Conservation (phyloP, 768 basidiomycete species). For the Hypholoma fasciculare region DNA sequence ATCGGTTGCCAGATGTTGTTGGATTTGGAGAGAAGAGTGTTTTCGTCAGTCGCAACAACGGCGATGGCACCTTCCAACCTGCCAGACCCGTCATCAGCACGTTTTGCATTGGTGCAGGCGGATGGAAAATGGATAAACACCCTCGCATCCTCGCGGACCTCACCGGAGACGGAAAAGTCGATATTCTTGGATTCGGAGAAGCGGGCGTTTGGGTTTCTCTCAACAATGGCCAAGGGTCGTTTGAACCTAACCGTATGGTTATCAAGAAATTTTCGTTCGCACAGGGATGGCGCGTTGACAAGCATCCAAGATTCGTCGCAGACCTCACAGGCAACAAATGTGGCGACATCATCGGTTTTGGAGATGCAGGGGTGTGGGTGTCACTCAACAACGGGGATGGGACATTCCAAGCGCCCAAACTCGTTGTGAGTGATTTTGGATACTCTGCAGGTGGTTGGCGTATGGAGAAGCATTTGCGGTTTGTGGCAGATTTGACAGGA, state of each 20-base stretch:
- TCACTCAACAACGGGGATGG: conserved; percentile 13
- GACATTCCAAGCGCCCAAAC: neutral
- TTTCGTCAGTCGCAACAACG: neutral
- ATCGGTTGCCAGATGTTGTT: conserved; percentile 1
- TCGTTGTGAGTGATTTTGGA: neutral
- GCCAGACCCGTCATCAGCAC: neutral
- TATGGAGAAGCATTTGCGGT: neutral
- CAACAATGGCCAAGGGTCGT: conserved; percentile 10
- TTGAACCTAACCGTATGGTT: neutral
- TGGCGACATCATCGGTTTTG: conserved; percentile 16
- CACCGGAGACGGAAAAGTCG: conserved; percentile 8
- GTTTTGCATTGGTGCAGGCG: neutral
- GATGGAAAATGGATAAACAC: conserved; percentile 15
- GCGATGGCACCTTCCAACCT: conserved; percentile 2
- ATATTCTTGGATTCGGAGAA: conserved; percentile 16
- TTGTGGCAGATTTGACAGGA: neutral
- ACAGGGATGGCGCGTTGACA: neutral
- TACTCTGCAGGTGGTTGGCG: neutral
- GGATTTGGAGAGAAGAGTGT: conserved; percentile 4
- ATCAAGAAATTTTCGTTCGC: neutral
- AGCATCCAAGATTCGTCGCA: neutral
- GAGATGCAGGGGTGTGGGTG: conserved; percentile 9
- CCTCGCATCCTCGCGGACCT: conserved; percentile 15
- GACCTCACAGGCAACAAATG: conserved; percentile 11
- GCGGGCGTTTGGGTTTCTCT: conserved; percentile 9